These are phyloP conservation scores for Heliamphora pulchella DNA, from an alignment of 179 eudicot species.

Conservation along the genomic window DNA sequence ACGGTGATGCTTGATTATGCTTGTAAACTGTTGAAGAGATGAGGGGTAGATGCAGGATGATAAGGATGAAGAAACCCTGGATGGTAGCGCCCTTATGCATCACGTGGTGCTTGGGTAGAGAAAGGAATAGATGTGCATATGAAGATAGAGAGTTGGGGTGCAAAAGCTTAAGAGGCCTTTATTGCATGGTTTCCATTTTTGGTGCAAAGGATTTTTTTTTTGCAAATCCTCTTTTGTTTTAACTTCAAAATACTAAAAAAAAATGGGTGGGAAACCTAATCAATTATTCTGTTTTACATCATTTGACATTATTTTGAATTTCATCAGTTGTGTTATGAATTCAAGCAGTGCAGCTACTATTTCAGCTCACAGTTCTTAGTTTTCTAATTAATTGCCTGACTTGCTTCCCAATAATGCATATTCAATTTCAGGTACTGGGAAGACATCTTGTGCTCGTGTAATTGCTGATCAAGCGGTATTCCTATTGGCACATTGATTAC, in stretches of 20 bases:
- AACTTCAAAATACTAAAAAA: background rate
- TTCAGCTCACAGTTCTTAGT: background rate
- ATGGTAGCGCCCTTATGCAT: too few relatives aligned
- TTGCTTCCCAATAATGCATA: slow-evolving; percentile 9
- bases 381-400: background rate
- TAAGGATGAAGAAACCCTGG: too few relatives aligned
- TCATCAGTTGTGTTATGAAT: background rate
- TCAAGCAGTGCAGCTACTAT: background rate
- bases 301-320: background rate
- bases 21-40: too few relatives aligned
- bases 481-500: slow-evolving; percentile 17
- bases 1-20: too few relatives aligned
- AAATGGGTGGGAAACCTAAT: background rate
- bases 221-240: too few relatives aligned
- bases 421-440: slow-evolving; percentile 81
- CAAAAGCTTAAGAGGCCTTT: too few relatives aligned
- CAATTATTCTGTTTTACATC: background rate
- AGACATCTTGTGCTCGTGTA: slow-evolving; percentile 98
- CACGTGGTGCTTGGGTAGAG: too few relatives aligned
- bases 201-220: too few relatives aligned
- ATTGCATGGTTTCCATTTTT: too few relatives aligned
- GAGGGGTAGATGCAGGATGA: too few relatives aligned
- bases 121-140: too few relatives aligned
- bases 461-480: slow-evolving; percentile 90
- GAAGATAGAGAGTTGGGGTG: too few relatives aligned